phyloP scores from a whole-genome alignment of 2,329 filamentous ascomycete genomes.

The Cordyceps fumosorosea region DNA sequence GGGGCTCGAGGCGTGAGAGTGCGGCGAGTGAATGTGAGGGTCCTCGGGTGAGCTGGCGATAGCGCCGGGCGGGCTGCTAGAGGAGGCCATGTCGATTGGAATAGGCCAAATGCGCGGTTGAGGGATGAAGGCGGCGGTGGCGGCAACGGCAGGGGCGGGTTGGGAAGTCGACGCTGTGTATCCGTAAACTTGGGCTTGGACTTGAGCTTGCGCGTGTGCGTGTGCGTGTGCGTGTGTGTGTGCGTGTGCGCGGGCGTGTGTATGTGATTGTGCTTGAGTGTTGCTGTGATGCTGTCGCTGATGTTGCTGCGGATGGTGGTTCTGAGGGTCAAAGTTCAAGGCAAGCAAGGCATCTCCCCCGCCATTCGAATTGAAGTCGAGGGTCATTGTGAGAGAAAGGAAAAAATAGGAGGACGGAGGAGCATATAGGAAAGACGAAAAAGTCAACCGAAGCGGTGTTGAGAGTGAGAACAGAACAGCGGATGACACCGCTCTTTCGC shows the following conservation, averaged over 20 bases:
- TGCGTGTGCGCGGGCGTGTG: neutral
- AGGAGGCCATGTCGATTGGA: slow-evolving; percentile 45
- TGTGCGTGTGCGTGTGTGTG: neutral
- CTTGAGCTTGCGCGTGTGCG: neutral
- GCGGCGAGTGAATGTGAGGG: slow-evolving; percentile 40
- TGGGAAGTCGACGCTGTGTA: slow-evolving; percentile 3
- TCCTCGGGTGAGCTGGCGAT: slow-evolving; percentile 47
- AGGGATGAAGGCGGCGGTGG: slow-evolving; percentile 29
- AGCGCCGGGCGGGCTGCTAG: slow-evolving; percentile 35
- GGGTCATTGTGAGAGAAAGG: slow-evolving; percentile 42
- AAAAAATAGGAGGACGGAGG: slow-evolving; percentile 25
- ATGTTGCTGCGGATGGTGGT: slow-evolving; percentile 49
- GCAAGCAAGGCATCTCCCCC: slow-evolving; percentile 54
- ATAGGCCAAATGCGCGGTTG: slow-evolving; percentile 41
- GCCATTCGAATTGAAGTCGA: slow-evolving; percentile 53
- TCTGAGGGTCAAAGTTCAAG: slow-evolving; percentile 52
- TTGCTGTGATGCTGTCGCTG: slow-evolving; percentile 17
- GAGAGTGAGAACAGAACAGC: slow-evolving; percentile 28
- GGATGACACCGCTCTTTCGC: slow-evolving; percentile 40
- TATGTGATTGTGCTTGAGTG: slow-evolving; percentile 6
- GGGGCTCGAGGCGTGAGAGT: slow-evolving; percentile 45
- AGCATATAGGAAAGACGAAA: slow-evolving; percentile 21
- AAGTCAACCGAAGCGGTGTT: slow-evolving; percentile 15
- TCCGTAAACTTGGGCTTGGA: slow-evolving; percentile 5
- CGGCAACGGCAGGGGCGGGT: slow-evolving; percentile 2